Conservation (phyloP, 225 moss, liverwort and hornwort species). For the Bryoerythrophyllum caledonicum region DNA sequence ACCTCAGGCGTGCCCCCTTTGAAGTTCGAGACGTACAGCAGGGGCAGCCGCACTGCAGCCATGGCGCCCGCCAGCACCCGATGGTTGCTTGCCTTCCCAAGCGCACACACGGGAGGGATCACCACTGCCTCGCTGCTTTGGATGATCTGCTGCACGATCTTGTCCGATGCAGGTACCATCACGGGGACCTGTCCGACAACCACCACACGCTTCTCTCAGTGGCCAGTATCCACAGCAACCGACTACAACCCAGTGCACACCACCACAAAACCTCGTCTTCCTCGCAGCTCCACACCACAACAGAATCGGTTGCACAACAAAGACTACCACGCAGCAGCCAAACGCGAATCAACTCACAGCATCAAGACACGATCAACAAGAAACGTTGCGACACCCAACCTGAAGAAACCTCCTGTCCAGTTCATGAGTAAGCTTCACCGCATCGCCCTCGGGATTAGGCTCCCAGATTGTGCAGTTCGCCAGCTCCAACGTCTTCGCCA, state of each 20-base stretch:
- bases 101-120: conserved; percentile 71
- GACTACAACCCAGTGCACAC: not conserved
- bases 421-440: conserved; percentile 84
- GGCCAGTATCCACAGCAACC: not conserved
- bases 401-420: conserved; percentile 74
- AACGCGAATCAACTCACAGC: not conserved
- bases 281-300: not conserved
- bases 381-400: conserved; percentile 19
- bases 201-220: conserved; percentile 19
- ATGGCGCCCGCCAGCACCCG: conserved; percentile 70
- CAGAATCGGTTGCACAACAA: not conserved
- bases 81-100: conserved; percentile 84
- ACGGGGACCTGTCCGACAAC: conserved; percentile 53
- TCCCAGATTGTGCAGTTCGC: conserved; percentile 96
- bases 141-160: conserved; percentile 67
- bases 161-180: conserved; percentile 62
- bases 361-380: not conserved
- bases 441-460: conserved; percentile 71
- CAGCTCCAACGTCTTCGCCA: conserved; percentile 73
- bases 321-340: not conserved
- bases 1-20: conserved; percentile 91
- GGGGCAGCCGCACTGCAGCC: conserved; percentile 83
- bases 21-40: conserved; percentile 88
- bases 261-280: too few relatives aligned
- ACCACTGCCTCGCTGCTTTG: conserved; percentile 60